A percentile compares a stretch with the other conserved stretches of the same genome.
These are phyloP conservation scores for Lactuca sativa DNA, from an alignment of 129 eudicot genomes.

Conservation along the genomic window DNA sequence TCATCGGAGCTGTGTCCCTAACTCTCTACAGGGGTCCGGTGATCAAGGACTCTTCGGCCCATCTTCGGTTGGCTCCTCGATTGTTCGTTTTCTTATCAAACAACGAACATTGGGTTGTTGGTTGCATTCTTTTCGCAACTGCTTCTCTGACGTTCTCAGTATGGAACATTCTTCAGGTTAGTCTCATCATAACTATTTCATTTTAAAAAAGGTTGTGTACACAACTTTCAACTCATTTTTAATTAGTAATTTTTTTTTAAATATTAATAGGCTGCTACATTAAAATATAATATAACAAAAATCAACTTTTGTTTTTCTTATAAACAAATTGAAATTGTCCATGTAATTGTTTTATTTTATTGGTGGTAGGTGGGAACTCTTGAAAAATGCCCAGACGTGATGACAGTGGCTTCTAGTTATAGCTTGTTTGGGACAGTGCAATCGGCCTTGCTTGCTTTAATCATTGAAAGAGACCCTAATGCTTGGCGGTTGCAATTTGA, in stretches of 20 bases:
- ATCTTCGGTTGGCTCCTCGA: conserved; percentile 27
- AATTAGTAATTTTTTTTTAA: no score
- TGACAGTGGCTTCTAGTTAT: conserved; percentile 63
- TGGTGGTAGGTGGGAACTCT: conserved; percentile 49
- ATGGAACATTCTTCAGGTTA: conserved; percentile 82
- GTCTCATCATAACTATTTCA: no score
- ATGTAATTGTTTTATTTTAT: not conserved
- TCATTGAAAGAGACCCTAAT: conserved; percentile 52
- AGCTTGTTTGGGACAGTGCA: conserved; percentile 67
- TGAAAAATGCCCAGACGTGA: conserved; percentile 55
- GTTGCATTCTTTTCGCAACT: conserved; percentile 58
- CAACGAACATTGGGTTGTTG: conserved; percentile 66
- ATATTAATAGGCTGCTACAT: not conserved
- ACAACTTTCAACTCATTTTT: no score
- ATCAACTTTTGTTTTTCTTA: not conserved
- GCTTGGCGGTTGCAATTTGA: conserved; percentile 70
- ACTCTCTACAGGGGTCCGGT: conserved; percentile 57
- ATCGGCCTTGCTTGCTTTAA: conserved; percentile 47
- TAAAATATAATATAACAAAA: not conserved
- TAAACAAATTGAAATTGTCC: not conserved
- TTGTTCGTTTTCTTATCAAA: conserved; percentile 58
- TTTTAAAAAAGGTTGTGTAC: no score
- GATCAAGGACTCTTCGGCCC: conserved; percentile 40
- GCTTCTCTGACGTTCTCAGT: conserved; percentile 60
- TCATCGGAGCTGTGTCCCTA: conserved; percentile 49